Evolutionary conservation across 495 filamentous ascomycete species (phyloP).

Genomic region (Recurvomyces mirabilis): DNA sequence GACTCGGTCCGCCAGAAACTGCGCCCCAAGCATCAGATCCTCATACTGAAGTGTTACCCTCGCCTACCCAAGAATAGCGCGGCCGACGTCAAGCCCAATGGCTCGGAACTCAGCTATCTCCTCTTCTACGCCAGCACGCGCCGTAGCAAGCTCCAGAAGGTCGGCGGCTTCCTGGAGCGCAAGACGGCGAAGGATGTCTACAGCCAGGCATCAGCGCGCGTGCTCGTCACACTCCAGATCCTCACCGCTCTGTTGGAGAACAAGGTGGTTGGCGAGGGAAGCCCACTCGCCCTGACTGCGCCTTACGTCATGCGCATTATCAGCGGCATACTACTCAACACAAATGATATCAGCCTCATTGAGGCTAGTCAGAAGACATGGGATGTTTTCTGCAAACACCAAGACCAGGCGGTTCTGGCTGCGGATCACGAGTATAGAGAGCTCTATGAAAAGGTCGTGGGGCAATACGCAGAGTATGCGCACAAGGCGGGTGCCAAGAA

Average conservation of each 20-base stretch:
- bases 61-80: constrained; percentile 69
- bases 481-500: constrained; percentile 36
- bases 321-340: constrained; percentile 50
- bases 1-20: constrained; percentile 50
- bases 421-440: constrained; percentile 70
- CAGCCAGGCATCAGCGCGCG: constrained; percentile 49
- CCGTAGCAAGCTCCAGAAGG: constrained; percentile 85
- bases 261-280: constrained; percentile 38
- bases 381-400: constrained; percentile 67
- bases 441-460: constrained; percentile 72
- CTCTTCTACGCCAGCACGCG: constrained; percentile 91
- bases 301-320: constrained; percentile 69
- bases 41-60: constrained; percentile 89
- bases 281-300: constrained; percentile 79
- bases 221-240: constrained; percentile 86
- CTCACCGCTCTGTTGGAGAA: constrained; percentile 83
- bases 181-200: constrained; percentile 77
- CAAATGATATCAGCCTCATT: constrained; percentile 35
- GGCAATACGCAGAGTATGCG: constrained; percentile 66
- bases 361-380: constrained; percentile 79
- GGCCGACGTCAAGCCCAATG: constrained; percentile 81
- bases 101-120: constrained; percentile 87
- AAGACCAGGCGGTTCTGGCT: constrained; percentile 64
- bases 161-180: constrained; percentile 82
- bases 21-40: constrained; percentile 85